Conservation (phyloP, 2,329 filamentous ascomycete species). For the Fusarium siculi region DNA sequence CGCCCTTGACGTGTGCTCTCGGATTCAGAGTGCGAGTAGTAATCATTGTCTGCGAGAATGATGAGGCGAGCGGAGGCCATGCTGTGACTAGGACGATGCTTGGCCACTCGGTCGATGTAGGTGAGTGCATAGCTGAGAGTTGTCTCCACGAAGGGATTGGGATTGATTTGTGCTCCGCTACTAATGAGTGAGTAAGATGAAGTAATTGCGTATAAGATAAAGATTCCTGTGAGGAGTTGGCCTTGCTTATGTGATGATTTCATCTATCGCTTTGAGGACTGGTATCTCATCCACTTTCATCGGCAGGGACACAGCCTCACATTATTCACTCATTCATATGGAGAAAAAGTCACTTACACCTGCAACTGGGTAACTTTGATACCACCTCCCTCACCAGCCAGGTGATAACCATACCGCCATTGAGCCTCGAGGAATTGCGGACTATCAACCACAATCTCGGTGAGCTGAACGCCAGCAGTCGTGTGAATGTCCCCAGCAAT, state of each 20-base stretch:
- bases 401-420: slow-evolving; percentile 87
- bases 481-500: slow-evolving; percentile 67
- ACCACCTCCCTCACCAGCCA: slow-evolving; percentile 77
- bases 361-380: slow-evolving; percentile 83
- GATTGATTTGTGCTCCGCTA: slow-evolving; percentile 58
- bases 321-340: too few species aligned
- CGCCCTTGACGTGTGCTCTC: slow-evolving; percentile 52
- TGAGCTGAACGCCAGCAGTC: slow-evolving; percentile 70
- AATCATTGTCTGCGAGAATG: slow-evolving; percentile 94
- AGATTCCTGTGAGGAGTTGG: not conserved
- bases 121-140: slow-evolving; percentile 88
- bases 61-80: slow-evolving; percentile 79
- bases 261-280: not conserved
- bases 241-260: not conserved
- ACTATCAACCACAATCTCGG: slow-evolving; percentile 85
- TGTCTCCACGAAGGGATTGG: slow-evolving; percentile 92
- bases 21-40: slow-evolving; percentile 77
- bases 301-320: not conserved
- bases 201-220: not conserved
- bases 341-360: slow-evolving; percentile 67
- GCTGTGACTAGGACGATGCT: slow-evolving; percentile 53
- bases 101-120: slow-evolving; percentile 69
- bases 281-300: not conserved
- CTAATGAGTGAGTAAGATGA: slow-evolving; percentile 30
- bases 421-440: slow-evolving; percentile 89